Evolutionary conservation across 805 yeast species (phyloP).

Genomic region (Soucietia sequanensis): DNA sequence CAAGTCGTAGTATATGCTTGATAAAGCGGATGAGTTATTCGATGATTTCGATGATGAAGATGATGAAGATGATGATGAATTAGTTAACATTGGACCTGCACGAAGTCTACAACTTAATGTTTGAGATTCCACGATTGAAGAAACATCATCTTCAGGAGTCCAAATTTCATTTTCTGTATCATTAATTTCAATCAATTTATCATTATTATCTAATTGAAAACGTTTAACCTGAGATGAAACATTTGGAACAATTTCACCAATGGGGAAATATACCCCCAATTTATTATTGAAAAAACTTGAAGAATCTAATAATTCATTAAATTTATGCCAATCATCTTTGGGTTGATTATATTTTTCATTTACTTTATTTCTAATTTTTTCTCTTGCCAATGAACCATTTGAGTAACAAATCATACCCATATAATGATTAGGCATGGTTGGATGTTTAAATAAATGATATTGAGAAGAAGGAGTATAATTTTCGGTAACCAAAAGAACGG

Average conservation of each 20-base stretch:
- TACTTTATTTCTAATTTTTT: slow-evolving; percentile 62
- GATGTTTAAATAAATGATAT: slow-evolving; percentile 85
- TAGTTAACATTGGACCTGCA: slow-evolving; percentile 70
- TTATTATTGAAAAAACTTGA: slow-evolving; percentile 37
- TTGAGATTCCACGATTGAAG: slow-evolving; percentile 81
- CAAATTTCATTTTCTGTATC: slow-evolving; percentile 24
- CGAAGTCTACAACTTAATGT: slow-evolving; percentile 81
- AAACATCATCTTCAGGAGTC: slow-evolving; percentile 62
- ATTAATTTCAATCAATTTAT: slow-evolving; percentile 22
- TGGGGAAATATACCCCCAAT: slow-evolving; percentile 80
- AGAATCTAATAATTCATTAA: slow-evolving; percentile 52
- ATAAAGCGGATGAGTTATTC: slow-evolving; percentile 9
- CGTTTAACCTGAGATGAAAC: slow-evolving; percentile 63
- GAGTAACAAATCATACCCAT: slow-evolving; percentile 97
- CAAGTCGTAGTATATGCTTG: slow-evolving; percentile 23
- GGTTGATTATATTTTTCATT: slow-evolving; percentile 43
- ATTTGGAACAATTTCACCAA: slow-evolving; percentile 90
- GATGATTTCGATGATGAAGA: slow-evolving; percentile 13
- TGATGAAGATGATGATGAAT: slow-evolving; percentile 4
- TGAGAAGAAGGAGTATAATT: slow-evolving; percentile 74
- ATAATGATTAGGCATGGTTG: slow-evolving; percentile 69
- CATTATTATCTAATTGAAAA: slow-evolving; percentile 33
- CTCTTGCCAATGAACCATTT: slow-evolving; percentile 87
- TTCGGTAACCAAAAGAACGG: slow-evolving; percentile 78
- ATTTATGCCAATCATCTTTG: slow-evolving; percentile 55